Evolutionary conservation across 306 rosid genomes (phyloP), one percentile per base, ranked within the genome.

Genomic region (Trichosanthes cucumerina): DNA sequence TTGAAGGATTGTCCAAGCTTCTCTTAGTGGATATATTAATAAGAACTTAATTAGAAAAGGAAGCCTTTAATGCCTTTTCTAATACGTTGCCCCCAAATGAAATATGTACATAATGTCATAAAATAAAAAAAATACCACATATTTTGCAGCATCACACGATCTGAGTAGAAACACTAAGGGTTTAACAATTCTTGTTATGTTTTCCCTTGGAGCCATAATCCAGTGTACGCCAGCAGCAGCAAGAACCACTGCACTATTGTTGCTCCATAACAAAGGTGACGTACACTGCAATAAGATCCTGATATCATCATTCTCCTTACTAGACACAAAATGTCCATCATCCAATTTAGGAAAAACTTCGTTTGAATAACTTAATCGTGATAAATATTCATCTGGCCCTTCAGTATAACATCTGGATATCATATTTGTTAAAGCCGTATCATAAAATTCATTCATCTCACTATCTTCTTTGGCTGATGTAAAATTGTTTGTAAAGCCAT

Each of bases 201-300:
- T 81, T 81, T 87, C 88, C 84, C 38, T 85, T 53, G 98, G 86
- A 2, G 96, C 96, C 97, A 96, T 88, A 83, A 92, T 88, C 99
- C 99, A 96, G 86, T 92, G 98, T 34, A 92, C 91, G 76, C 96
- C 88, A 41, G 96, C 92, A 84, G 98, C 93, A 79, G 96, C 98
- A 85, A 96, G 93, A 80, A 91, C 96, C 80, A 91, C 99, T 76
- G 99, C 99, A 78, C 99, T 91, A 79, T 92, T 96, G 83, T 96
- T 85, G 81, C 97, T 90, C 99, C 99, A 92, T 76, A 96, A 83
- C 88, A 96, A 90, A 64, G 97, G 98, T 19, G 94, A 92, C 19
- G 94, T 96, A 79, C 97, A 92, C 80, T 84, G 90, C 86, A 92
- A 90, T 86, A 96, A 88, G 84, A 90, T 88, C 93, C 83, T 91